These are phyloP conservation scores for Drosera spatulata DNA, from an alignment of 179 eudicot species.

Conservation along the genomic window DNA sequence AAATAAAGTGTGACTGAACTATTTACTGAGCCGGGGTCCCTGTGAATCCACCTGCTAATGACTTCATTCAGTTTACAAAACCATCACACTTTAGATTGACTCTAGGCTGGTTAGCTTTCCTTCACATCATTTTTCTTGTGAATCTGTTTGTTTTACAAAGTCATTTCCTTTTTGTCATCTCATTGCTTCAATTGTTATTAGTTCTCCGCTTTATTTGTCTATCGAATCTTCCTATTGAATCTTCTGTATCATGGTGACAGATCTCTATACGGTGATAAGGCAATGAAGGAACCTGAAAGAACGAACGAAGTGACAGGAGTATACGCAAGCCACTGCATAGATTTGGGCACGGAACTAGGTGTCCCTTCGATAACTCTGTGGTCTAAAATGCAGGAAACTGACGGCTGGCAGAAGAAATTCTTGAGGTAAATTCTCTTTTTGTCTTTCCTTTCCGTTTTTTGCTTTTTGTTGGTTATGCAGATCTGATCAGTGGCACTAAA, in stretches of 20 bases:
- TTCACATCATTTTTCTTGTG: too few relatives aligned
- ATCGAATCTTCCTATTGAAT: neutral
- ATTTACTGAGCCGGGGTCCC: too few relatives aligned
- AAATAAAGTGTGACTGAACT: too few relatives aligned
- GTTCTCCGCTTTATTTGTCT: neutral
- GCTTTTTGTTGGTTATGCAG: neutral
- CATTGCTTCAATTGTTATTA: neutral
- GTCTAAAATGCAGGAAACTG: conserved; percentile 92
- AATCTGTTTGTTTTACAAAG: neutral
- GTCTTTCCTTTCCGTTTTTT: too few relatives aligned
- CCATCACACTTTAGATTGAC: too few relatives aligned
- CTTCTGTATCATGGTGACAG: conserved; percentile 21
- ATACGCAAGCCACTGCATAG: conserved; percentile 56
- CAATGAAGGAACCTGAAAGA: conserved; percentile 66
- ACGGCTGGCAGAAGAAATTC: conserved; percentile 76
- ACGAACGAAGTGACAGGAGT: conserved; percentile 65
- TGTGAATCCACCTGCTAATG: too few relatives aligned
- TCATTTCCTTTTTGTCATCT: neutral
- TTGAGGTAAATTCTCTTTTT: conserved; percentile 33
- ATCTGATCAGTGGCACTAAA: too few relatives aligned
- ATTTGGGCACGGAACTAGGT: conserved; percentile 61
- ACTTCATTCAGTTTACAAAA: too few relatives aligned
- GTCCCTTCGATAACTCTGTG: conserved; percentile 66
- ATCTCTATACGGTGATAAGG: conserved; percentile 67
- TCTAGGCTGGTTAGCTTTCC: too few relatives aligned